Evolutionary conservation across 2,329 filamentous ascomycete genomes (phyloP), one percentile per base, ranked within the genome.

Genomic region (Rhynchosporium graminicola): DNA sequence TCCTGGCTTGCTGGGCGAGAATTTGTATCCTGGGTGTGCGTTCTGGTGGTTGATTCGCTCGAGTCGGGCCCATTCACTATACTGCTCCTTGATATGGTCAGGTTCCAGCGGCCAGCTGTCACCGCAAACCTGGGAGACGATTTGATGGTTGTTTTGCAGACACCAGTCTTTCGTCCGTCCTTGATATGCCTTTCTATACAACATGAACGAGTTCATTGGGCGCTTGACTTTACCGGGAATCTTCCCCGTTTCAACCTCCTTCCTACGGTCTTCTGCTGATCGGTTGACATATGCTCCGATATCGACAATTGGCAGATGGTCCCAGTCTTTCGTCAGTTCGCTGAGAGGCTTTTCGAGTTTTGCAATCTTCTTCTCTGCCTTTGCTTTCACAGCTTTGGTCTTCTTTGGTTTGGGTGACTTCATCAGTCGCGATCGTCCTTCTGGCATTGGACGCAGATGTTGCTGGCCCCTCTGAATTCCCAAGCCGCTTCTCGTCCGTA

Each of bases 191-290:
- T 95, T 97, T 47, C 95, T 89, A 76, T 99, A 99, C 57, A 99
- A 81, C 89, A 99, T 97, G 79, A 98, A 99, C 0, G 91, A 94
- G 76, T 99, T 99, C 89, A 97, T 96, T 2, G 95, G 93, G 36
- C 95, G 84, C 71, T 94, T 92, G 69, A 98, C 84, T 74, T 93
- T 92, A 31, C 90, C 90, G 1, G 80, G 80, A 42, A 86, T 79
- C 70, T 87, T 91, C 62, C 86, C 83, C 70, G 85, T 83, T 48
- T 86, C 83, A 9, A 89, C 86, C 74, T 97, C 92, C 60, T 80
- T 77, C 55, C 80, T 80, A 61, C 94, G 85, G 6, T 82, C 82
- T 61, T 91, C 87, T 1, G 80, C 77, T 9, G 89, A 80, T 57
- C 94, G 84, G 70, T 88, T 86, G 42, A 96, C 92, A 80, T 90